Conservation (phyloP, 441 rosid genomes). For the Brassica hybrid region DNA sequence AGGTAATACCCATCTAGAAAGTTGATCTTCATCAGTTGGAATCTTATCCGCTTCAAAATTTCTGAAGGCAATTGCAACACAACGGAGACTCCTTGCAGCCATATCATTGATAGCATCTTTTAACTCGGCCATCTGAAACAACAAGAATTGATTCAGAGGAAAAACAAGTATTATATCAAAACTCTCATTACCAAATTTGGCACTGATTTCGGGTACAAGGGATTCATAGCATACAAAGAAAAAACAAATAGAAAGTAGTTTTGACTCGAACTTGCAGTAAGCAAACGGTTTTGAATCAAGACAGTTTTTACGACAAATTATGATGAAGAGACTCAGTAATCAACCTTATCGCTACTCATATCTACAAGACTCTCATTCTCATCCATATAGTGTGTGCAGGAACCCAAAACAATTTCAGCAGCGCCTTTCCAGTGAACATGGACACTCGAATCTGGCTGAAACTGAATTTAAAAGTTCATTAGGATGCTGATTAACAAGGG, state of each 20-base stretch:
- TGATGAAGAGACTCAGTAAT: constrained; percentile 15
- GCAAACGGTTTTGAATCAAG: constrained; percentile 1
- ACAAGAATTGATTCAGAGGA: constrained; percentile 33
- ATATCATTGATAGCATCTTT: constrained; percentile 78
- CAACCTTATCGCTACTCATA: constrained; percentile 75
- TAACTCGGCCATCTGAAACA: constrained; percentile 59
- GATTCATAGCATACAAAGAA: neutral
- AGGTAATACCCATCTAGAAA: constrained; percentile 77
- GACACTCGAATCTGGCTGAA: constrained; percentile 72
- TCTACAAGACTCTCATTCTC: constrained; percentile 48
- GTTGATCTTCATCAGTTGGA: constrained; percentile 75
- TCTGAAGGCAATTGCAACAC: constrained; percentile 92
- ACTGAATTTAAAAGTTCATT: constrained; percentile 7
- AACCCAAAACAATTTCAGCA: constrained; percentile 88
- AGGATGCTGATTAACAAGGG: constrained; percentile 5
- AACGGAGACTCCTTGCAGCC: constrained; percentile 93
- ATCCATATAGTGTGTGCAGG: constrained; percentile 68
- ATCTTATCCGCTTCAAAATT: constrained; percentile 63
- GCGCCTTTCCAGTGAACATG: constrained; percentile 98
- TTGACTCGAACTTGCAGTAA: neutral
- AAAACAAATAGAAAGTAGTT: neutral
- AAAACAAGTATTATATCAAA: neutral
- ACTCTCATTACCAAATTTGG: constrained; percentile 14
- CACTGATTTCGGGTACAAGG: constrained; percentile 26
- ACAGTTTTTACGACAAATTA: constrained; percentile 2